A percentile compares a stretch with the other conserved stretches of the same genome.
Evolutionary conservation across 345 rosid species (phyloP).

Genomic region (Hirschfeldia incana): DNA sequence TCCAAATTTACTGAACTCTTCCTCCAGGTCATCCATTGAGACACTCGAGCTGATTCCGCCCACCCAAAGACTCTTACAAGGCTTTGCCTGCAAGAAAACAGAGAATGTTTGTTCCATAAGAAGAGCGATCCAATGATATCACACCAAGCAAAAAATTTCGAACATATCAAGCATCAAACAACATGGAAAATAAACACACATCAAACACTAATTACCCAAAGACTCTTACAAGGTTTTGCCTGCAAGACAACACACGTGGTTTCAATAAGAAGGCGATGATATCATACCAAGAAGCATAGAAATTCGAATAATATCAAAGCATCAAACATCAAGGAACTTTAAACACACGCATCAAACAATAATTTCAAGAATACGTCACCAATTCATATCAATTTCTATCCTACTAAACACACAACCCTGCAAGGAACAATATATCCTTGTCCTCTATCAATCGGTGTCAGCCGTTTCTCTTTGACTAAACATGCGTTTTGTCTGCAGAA

Average conservation of each 20-base stretch:
- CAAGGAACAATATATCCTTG: background rate
- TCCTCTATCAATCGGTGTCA: background rate
- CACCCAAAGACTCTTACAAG: constrained; percentile 80
- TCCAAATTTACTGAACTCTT: constrained; percentile 79
- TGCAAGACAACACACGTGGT: constrained; percentile 30
- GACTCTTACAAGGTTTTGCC: constrained; percentile 80
- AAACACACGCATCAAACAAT: background rate
- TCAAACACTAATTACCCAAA: constrained; percentile 52
- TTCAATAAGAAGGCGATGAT: background rate
- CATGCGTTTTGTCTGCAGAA: background rate
- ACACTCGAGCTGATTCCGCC: constrained; percentile 78
- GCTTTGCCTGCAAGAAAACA: constrained; percentile 63
- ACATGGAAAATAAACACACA: background rate
- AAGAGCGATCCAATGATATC: background rate
- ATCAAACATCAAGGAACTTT: background rate
- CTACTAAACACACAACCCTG: constrained; percentile 13
- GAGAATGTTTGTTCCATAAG: background rate
- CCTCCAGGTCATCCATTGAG: constrained; percentile 69
- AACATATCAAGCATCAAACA: background rate
- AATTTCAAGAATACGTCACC: background rate
- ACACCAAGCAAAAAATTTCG: background rate
- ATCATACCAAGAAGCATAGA: background rate
- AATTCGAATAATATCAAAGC: background rate
- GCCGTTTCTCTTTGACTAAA: background rate
- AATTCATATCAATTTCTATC: background rate